phyloP scores from a whole-genome alignment of 176 grass and related monocot genomes.

The Hyparrhenia diplandra region DNA sequence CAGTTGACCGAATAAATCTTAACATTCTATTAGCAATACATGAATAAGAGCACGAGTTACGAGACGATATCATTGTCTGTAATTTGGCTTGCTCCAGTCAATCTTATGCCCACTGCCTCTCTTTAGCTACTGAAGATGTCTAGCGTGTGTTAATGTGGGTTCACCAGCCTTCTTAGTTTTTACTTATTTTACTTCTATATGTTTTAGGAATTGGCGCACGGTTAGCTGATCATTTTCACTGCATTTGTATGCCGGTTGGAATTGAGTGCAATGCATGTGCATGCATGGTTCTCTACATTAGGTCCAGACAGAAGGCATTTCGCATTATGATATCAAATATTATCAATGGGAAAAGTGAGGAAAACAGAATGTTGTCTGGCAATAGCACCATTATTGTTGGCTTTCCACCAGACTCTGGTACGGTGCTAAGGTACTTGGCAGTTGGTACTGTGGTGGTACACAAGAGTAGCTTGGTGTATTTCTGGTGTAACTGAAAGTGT shows the following conservation, averaged over 20 bases:
- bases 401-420: constrained; percentile 6
- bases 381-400: not conserved
- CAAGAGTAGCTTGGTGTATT: not conserved
- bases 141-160: not conserved
- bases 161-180: not conserved
- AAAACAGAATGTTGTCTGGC: constrained; percentile 5
- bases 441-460: not conserved
- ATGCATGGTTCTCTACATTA: constrained; percentile 24
- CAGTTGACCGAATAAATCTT: constrained; percentile 37
- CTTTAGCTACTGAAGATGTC: not conserved
- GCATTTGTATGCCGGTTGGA: not conserved
- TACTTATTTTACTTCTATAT: not conserved
- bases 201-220: constrained; percentile 5
- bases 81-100: not conserved
- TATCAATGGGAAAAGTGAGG: not conserved
- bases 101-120: not conserved
- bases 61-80: constrained; percentile 12
- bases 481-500: constrained; percentile 5
- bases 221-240: constrained; percentile 20
- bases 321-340: not conserved
- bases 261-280: constrained; percentile 18
- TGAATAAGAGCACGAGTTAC: constrained; percentile 36
- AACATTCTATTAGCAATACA: constrained; percentile 35
- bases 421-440: not conserved
- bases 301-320: constrained; percentile 9